Evolutionary conservation across 2,329 filamentous ascomycete species (phyloP).

Genomic region (Trichoderma gracile): DNA sequence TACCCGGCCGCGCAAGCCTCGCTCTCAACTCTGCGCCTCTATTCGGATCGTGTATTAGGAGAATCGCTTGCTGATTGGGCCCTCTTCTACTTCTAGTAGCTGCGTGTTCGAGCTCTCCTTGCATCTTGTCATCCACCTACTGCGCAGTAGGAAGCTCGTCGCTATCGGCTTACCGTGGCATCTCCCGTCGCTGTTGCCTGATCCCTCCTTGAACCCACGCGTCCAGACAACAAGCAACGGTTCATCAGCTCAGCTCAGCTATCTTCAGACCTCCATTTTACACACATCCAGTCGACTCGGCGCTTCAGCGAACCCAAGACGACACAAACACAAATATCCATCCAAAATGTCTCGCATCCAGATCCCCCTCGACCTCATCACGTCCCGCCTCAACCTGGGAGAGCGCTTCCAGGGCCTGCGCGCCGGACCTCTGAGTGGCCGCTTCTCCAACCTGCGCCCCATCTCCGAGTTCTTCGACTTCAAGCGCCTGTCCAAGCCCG

Average conservation of each 20-base stretch:
- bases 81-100: conserved; percentile 2
- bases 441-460: conserved; percentile 91
- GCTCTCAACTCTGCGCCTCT: too few species aligned
- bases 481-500: conserved; percentile 92
- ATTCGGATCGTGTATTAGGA: neutral
- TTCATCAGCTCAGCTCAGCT: neutral
- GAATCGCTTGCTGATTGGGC: conserved; percentile 4
- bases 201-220: conserved; percentile 4
- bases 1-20: conserved; percentile 22
- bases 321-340: conserved; percentile 23
- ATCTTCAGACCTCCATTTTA: too few species aligned
- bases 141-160: neutral
- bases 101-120: conserved; percentile 14
- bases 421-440: conserved; percentile 72
- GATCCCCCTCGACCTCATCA: conserved; percentile 88
- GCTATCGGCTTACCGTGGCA: conserved; percentile 19
- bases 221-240: neutral
- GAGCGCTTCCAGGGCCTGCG: conserved; percentile 85
- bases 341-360: conserved; percentile 77
- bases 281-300: neutral
- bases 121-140: neutral
- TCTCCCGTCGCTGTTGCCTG: conserved; percentile 9
- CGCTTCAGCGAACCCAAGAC: neutral
- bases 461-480: conserved; percentile 93
- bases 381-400: conserved; percentile 81